Base-by-base conservation (phyloP, 2,329 filamentous ascomycete species). In the Xylaria sp. region DNA sequence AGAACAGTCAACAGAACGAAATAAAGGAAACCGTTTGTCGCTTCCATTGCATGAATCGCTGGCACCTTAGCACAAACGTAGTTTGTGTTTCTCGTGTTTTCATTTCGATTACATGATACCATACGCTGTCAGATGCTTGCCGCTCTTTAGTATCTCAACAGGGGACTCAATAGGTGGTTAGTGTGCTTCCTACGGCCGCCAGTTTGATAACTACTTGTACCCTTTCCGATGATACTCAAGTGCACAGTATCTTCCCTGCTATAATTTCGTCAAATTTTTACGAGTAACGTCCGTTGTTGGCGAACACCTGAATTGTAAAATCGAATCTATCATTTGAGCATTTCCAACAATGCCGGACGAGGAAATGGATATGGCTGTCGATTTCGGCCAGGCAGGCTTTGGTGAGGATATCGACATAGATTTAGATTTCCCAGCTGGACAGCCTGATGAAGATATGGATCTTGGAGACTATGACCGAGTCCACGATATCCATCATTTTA, bases 371-470 rank as follows among this genome's bases (percentile, higher is more conserved):
- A 74, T 75, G 60, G 68, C 67, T 17, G 67, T 72, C 46, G 73
- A 74, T 59, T 69, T 73, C 44, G 69, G 70, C 58, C 73, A 69
- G 11, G 17, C 63, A 41, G 71, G 66, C 19, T 70, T 69, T 25
- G 68, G 56, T 19, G 72, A 75, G 53, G 73, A 75, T 46, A 75
- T 75, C 61, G 73, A 75, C 55, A 74, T 75, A 60, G 73, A 75
- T 63, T 62, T 75, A 48, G 73, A 75, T 66, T 72, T 74, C 51
- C 67, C 68, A n/a, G 64, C 65, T 27, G 72, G 63, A 46, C 69
- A 73, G 37, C 62, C 65, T 29, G 73, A 75, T 47, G 72, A 74
- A 63, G 72, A 74, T 19, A 67, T 75, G 56, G 73, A 73, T 25
- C 68, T 75, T 10, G 72, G 64, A 40, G 73, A 75, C 54, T 73